These are phyloP conservation scores for Cornus suecica DNA, from an alignment of 148 eudicot species.

Conservation along the genomic window DNA sequence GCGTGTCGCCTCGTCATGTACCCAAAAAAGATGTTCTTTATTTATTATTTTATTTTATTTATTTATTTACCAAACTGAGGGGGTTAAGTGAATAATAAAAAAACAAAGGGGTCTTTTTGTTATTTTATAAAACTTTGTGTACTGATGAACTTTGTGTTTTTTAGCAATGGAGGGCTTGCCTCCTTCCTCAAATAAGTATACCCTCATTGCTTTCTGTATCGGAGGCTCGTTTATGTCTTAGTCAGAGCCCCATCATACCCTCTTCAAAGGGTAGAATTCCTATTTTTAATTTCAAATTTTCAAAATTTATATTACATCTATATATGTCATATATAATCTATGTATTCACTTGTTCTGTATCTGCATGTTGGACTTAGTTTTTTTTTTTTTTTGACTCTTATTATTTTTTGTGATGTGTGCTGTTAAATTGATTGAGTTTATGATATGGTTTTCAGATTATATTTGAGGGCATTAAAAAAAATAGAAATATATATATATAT, in stretches of 20 bases:
- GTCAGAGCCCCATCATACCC: not conserved
- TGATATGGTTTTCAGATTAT: not conserved
- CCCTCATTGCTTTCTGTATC: not conserved
- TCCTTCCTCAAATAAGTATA: not conserved
- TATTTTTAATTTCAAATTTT: not conserved
- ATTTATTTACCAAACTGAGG: too few species aligned
- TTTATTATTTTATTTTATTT: too few species aligned
- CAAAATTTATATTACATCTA: not conserved
- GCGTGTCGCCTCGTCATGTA: constrained; percentile 1
- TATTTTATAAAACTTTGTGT: constrained; percentile 4
- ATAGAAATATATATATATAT: too few species aligned
- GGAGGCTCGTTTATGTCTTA: not conserved
- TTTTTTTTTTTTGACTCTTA: not conserved
- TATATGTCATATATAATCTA: not conserved
- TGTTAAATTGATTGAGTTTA: not conserved
- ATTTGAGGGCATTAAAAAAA: not conserved
- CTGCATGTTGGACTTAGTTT: not conserved
- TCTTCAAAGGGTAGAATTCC: not conserved
- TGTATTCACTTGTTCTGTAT: not conserved
- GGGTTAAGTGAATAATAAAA: not conserved
- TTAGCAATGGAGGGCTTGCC: not conserved
- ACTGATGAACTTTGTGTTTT: not conserved
- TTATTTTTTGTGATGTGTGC: too few species aligned
- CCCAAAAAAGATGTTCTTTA: too few species aligned
- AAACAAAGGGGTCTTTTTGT: not conserved